These are phyloP conservation scores for Ogataea paradorogensis DNA, from an alignment of 805 yeast genomes.

Conservation along the genomic window DNA sequence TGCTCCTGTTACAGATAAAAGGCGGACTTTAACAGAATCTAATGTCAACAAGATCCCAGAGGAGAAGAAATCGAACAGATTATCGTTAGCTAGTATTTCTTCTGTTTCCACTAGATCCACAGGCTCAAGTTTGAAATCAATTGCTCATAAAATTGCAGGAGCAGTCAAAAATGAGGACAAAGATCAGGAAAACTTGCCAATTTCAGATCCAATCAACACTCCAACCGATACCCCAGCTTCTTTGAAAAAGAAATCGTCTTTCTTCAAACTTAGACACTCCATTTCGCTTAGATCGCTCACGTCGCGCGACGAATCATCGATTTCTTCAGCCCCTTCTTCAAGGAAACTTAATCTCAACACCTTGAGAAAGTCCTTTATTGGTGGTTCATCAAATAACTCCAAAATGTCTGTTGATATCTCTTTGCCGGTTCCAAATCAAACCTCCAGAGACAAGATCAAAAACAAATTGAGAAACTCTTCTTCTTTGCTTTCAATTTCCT, in stretches of 20 bases:
- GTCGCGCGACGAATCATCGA: conserved; percentile 18
- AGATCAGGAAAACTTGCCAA: neutral
- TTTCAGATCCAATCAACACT: neutral
- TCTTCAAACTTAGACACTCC: conserved; percentile 29
- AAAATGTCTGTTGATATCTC: conserved; percentile 41
- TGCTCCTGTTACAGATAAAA: conserved; percentile 3
- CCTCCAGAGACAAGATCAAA: conserved; percentile 52
- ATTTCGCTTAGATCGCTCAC: conserved; percentile 31
- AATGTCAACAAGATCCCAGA: conserved; percentile 13
- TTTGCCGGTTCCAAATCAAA: conserved; percentile 55
- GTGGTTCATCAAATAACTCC: conserved; percentile 13
- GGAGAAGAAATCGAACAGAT: conserved; percentile 12
- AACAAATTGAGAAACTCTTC: conserved; percentile 51
- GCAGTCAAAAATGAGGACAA: conserved; percentile 13
- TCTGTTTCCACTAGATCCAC: conserved; percentile 24
- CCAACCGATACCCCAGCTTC: conserved; percentile 2
- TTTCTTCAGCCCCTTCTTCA: conserved; percentile 12
- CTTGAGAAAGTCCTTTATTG: conserved; percentile 21
- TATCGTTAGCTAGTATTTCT: conserved; percentile 18
- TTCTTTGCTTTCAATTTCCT: conserved; percentile 43
- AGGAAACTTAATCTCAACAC: conserved; percentile 12
- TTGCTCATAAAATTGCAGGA: conserved; percentile 24
- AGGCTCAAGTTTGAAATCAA: conserved; percentile 20
- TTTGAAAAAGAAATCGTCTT: conserved; percentile 23
- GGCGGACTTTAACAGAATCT: conserved; percentile 3